phyloP scores from a whole-genome alignment of 2,329 filamentous ascomycete species.

The Mycocentrospora acerina region DNA sequence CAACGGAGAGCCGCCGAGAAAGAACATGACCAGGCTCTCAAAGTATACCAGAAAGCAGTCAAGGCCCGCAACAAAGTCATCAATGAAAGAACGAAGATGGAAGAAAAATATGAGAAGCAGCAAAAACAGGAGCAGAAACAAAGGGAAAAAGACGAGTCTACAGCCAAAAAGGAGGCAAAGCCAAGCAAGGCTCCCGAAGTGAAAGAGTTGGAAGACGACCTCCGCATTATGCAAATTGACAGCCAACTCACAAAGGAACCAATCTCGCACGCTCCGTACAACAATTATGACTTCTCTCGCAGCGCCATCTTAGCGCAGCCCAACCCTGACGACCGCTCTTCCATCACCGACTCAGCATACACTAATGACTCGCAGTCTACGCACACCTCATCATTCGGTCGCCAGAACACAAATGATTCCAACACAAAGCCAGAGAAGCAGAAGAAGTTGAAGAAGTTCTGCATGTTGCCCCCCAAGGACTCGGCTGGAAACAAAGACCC shows the following conservation, averaged over 20 bases:
- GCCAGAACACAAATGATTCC: neutral
- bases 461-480: slow-evolving; percentile 65
- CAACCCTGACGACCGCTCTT: slow-evolving; percentile 24
- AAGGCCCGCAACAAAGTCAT: slow-evolving; percentile 68
- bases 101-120: slow-evolving; percentile 48
- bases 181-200: slow-evolving; percentile 10
- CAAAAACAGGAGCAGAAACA: slow-evolving; percentile 31
- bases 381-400: slow-evolving; percentile 5
- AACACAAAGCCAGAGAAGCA: slow-evolving; percentile 29
- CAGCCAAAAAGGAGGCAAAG: slow-evolving; percentile 5
- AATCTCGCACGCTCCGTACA: slow-evolving; percentile 17
- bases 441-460: slow-evolving; percentile 72
- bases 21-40: slow-evolving; percentile 63
- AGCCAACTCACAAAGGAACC: slow-evolving; percentile 2
- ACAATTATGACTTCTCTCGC: slow-evolving; percentile 33
- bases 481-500: slow-evolving; percentile 62
- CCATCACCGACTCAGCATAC: slow-evolving; percentile 20
- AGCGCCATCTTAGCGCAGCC: slow-evolving; percentile 32
- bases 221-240: slow-evolving; percentile 24
- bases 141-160: slow-evolving; percentile 16
- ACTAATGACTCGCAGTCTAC: slow-evolving; percentile 12
- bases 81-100: slow-evolving; percentile 62
- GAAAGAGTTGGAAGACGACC: slow-evolving; percentile 19
- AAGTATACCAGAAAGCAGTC: slow-evolving; percentile 65
- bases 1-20: slow-evolving; percentile 69